Conservation (phyloP, 805 yeast genomes). For the Candida glaebosa region DNA sequence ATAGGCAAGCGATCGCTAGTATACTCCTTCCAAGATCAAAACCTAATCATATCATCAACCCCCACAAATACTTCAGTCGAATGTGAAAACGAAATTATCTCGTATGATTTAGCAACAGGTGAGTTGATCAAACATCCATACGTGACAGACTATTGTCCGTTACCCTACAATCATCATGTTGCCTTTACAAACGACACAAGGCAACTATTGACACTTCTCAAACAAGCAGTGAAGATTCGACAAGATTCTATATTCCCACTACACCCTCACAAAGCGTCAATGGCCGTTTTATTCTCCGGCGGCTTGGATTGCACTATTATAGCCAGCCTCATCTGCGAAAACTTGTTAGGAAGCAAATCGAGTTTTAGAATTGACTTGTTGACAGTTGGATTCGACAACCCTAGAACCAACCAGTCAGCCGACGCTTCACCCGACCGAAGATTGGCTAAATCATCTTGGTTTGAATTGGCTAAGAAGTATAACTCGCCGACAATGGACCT, state of each 20-base stretch:
- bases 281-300: slow-evolving; percentile 76
- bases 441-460: slow-evolving; percentile 65
- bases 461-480: slow-evolving; percentile 43
- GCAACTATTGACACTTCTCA: background rate
- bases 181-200: background rate
- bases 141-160: slow-evolving; percentile 1
- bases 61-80: slow-evolving; percentile 40
- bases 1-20: slow-evolving; percentile 80
- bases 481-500: slow-evolving; percentile 35
- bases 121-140: slow-evolving; percentile 6
- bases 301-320: slow-evolving; percentile 90
- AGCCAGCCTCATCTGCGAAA: slow-evolving; percentile 47
- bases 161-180: background rate
- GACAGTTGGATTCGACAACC: slow-evolving; percentile 91
- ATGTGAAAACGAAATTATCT: slow-evolving; percentile 52
- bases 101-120: slow-evolving; percentile 27
- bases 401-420: slow-evolving; percentile 61
- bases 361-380: slow-evolving; percentile 60
- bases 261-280: slow-evolving; percentile 24
- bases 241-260: slow-evolving; percentile 61
- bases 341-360: slow-evolving; percentile 12
- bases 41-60: slow-evolving; percentile 40
- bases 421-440: slow-evolving; percentile 81
- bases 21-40: slow-evolving; percentile 31
- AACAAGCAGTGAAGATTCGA: slow-evolving; percentile 27